A percentile compares a stretch with the other conserved stretches of the same genome.
Conservation (phyloP, 306 rosid genomes). For the Elaeagnus macrophylla region DNA sequence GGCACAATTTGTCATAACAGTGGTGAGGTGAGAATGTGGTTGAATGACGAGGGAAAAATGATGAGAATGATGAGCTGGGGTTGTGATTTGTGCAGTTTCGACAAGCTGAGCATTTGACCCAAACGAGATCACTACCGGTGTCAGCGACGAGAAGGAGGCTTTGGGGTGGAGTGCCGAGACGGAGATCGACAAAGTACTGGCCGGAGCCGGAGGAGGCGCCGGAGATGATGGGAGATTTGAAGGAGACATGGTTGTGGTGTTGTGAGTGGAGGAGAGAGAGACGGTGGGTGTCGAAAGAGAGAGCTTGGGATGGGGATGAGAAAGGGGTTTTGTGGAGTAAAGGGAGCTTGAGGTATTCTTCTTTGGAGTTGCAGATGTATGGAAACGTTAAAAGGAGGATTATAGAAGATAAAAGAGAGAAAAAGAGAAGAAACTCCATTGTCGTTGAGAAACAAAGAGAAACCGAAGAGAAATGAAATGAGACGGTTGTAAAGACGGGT, state of each 20-base stretch:
- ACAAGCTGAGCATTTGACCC: constrained; percentile 73
- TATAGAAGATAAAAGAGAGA: constrained; percentile 5
- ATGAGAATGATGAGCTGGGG: constrained; percentile 42
- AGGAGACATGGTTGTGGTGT: constrained; percentile 9
- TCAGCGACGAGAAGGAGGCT: constrained; percentile 59
- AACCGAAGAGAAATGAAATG: neutral
- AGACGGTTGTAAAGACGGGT: neutral
- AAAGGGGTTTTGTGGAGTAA: constrained; percentile 32
- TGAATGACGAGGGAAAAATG: constrained; percentile 58
- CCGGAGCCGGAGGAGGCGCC: constrained; percentile 70
- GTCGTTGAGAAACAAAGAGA: constrained; percentile 1
- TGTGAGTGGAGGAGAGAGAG: constrained; percentile 34
- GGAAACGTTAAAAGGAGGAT: constrained; percentile 13
- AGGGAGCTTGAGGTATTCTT: constrained; percentile 36
- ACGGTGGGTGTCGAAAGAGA: constrained; percentile 47
- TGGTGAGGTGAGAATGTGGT: constrained; percentile 48
- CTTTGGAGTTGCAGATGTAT: constrained; percentile 11
- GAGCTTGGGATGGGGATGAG: constrained; percentile 36
- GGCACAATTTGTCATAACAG: constrained; percentile 46
- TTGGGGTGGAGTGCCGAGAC: constrained; percentile 61
- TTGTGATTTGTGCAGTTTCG: constrained; percentile 27
- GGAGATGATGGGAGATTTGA: constrained; percentile 43
- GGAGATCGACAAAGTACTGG: constrained; percentile 61
- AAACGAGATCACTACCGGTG: constrained; percentile 69
- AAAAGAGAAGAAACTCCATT: constrained; percentile 19